Evolutionary conservation across 164 flowering plant genomes (phyloP).

Genomic region (Macadamia tetraphylla): DNA sequence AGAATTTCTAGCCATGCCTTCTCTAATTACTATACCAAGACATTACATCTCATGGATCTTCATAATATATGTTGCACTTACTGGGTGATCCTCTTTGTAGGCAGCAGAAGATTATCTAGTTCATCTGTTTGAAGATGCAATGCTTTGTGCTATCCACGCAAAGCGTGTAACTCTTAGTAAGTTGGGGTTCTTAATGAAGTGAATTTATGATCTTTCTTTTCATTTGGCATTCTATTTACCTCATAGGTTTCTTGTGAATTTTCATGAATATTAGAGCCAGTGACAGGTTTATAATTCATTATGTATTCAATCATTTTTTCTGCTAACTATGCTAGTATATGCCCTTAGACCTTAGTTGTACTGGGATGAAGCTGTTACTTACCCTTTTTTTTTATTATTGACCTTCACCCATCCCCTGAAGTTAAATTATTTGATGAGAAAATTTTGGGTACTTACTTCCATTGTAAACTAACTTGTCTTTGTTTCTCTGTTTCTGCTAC

Average conservation of each 20-base stretch:
- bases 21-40: no score
- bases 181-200: conserved; percentile 14
- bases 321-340: no score
- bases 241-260: background rate
- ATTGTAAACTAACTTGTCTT: no score
- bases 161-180: conserved; percentile 81
- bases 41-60: background rate
- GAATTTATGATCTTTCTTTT: background rate
- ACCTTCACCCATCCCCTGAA: no score
- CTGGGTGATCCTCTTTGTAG: conserved; percentile 24
- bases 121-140: conserved; percentile 57
- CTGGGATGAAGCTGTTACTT: no score
- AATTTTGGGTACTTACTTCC: no score
- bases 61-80: background rate
- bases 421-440: no score
- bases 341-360: no score
- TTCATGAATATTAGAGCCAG: background rate
- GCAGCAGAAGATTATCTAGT: conserved; percentile 75
- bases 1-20: no score
- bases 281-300: background rate
- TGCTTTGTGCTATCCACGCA: conserved; percentile 84
- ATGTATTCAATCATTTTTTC: no score
- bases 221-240: background rate
- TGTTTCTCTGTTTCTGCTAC: conserved; percentile 1
- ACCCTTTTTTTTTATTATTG: no score